A percentile compares a stretch with the other conserved stretches of the same genome.
Evolutionary conservation across 805 yeast species (phyloP).

Genomic region (Saccharomycopsis javanensis): DNA sequence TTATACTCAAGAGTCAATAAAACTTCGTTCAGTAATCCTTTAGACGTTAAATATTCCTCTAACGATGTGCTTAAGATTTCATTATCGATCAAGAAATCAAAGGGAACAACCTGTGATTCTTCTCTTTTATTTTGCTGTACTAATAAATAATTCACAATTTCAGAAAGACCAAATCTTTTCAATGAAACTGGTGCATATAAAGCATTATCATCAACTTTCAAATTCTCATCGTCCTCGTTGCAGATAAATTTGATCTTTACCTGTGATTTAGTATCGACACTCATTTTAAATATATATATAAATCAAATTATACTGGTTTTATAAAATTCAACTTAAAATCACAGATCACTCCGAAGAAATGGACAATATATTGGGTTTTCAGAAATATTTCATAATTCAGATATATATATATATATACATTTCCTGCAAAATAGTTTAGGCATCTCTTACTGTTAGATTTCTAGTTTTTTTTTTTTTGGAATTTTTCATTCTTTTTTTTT

Average conservation of each 20-base stretch:
- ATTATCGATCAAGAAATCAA: constrained; percentile 87
- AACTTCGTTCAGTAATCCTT: constrained; percentile 78
- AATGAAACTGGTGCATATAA: constrained; percentile 78
- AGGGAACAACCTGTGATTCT: constrained; percentile 62
- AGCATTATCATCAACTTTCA: constrained; percentile 73
- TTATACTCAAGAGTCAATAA: constrained; percentile 79
- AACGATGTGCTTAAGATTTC: constrained; percentile 67
- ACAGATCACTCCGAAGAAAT: neutral
- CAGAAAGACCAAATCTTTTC: constrained; percentile 87
- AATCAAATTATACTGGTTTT: neutral
- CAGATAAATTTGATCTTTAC: constrained; percentile 78
- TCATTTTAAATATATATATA: neutral
- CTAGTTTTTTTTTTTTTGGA: neutral
- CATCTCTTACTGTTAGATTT: neutral
- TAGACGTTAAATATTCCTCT: constrained; percentile 63
- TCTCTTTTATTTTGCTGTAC: constrained; percentile 30
- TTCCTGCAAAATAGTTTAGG: neutral
- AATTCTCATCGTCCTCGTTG: constrained; percentile 64
- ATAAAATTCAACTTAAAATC: no score
- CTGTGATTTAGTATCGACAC: constrained; percentile 38
- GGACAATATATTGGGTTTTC: no score
- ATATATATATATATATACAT: neutral
- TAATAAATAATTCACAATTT: constrained; percentile 85
- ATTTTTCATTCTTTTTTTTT: no score
- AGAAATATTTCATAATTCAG: no score